These are phyloP conservation scores for Apiotrichum mycotoxinovorans DNA, from an alignment of 1,284 basidiomycete species.

Conservation along the genomic window DNA sequence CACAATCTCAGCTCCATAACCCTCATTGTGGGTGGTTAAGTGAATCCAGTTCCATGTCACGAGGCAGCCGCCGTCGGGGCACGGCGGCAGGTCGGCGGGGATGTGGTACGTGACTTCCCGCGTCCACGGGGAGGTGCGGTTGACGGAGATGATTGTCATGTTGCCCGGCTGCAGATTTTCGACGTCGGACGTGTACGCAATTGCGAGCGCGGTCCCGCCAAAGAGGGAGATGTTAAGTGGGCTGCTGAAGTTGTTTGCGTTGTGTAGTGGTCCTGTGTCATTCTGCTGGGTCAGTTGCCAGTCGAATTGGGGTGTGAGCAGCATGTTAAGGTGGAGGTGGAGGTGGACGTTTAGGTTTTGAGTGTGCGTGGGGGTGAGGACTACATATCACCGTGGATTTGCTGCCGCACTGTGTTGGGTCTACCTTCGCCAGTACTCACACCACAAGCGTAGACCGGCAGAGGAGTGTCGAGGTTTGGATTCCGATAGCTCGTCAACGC, in stretches of 20 bases:
- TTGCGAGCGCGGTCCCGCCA: conserved; percentile 17
- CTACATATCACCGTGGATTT: too few species aligned
- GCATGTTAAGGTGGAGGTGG: too few species aligned
- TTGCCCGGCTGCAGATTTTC: conserved; percentile 58
- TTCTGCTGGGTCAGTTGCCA: too few species aligned
- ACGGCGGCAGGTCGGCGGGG: conserved; percentile 59
- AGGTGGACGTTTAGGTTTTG: too few species aligned
- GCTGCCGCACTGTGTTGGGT: too few species aligned
- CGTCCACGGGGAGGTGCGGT: conserved; percentile 53
- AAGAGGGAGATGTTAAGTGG: background rate
- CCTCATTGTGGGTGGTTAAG: conserved; percentile 5
- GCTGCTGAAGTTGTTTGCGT: background rate
- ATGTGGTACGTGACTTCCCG: background rate
- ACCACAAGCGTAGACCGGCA: conserved; percentile 1
- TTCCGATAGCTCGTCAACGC: conserved; percentile 9
- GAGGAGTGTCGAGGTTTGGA: background rate
- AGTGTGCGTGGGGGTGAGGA: too few species aligned
- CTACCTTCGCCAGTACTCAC: too few species aligned
- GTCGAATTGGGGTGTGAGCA: too few species aligned
- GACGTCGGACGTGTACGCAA: conserved; percentile 15
- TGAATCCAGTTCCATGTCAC: conserved; percentile 56
- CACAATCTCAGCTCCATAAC: conserved; percentile 18
- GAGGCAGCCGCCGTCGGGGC: conserved; percentile 62
- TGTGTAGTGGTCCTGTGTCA: background rate
- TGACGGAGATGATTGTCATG: conserved; percentile 66